phyloP scores from a whole-genome alignment of 345 rosid species.

The Sisymbrium altissimum region DNA sequence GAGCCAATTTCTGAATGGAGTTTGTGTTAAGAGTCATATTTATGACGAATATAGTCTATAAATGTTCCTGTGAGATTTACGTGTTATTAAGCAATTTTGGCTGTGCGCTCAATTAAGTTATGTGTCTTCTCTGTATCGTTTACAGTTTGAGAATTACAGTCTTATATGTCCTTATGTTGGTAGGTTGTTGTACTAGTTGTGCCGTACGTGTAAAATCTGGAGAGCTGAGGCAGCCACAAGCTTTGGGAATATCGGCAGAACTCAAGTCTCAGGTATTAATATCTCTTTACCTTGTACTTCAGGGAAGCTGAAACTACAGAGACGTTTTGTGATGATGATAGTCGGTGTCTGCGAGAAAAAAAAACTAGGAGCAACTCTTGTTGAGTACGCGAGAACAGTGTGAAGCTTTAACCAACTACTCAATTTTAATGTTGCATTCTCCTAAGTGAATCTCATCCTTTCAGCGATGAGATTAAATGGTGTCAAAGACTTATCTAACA shows the following conservation, averaged over 20 bases:
- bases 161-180: neutral
- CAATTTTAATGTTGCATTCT: neutral
- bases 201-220: slow-evolving; percentile 94
- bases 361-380: neutral
- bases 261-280: slow-evolving; percentile 69
- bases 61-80: neutral
- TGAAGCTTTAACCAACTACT: neutral
- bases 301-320: neutral
- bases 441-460: neutral
- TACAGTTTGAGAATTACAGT: neutral
- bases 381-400: neutral
- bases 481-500: neutral
- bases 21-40: neutral
- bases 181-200: slow-evolving; percentile 98
- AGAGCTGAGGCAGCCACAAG: slow-evolving; percentile 86
- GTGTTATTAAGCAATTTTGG: neutral
- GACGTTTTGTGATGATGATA: neutral
- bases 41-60: neutral
- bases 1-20: neutral
- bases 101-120: neutral
- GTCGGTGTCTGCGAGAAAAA: neutral
- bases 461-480: neutral
- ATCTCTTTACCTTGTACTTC: slow-evolving; percentile 2
- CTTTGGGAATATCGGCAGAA: slow-evolving; percentile 92
- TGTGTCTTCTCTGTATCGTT: neutral